A percentile compares a stretch with the other conserved stretches of the same genome.
Conservation (phyloP, 345 rosid species). For the Raphanus sativus region DNA sequence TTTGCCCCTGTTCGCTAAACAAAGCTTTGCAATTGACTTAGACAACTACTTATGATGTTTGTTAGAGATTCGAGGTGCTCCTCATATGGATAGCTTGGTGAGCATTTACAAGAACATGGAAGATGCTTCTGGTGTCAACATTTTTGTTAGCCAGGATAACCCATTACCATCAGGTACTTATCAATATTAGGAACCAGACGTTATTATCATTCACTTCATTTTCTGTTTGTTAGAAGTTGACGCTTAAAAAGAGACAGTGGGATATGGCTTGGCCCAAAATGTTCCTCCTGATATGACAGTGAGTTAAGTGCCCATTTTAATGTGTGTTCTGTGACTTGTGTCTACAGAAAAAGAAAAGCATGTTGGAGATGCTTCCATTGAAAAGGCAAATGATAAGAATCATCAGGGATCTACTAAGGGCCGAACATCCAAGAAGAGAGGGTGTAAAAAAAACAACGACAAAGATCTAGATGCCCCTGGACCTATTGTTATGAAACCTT, state of each 20-base stretch:
- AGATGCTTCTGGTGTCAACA: slow-evolving; percentile 69
- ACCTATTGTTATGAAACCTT: slow-evolving; percentile 52
- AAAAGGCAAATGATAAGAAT: slow-evolving; percentile 12
- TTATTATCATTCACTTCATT: not conserved
- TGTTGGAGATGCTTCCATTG: slow-evolving; percentile 25
- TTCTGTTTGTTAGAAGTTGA: not conserved
- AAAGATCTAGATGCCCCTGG: slow-evolving; percentile 29
- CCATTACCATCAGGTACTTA: slow-evolving; percentile 49
- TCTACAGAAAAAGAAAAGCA: slow-evolving; percentile 46
- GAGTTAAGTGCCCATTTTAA: not conserved
- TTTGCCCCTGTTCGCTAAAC: no score
- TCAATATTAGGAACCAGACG: not conserved
- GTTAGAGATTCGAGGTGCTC: slow-evolving; percentile 82
- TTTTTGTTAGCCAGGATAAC: slow-evolving; percentile 55
- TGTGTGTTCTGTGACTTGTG: not conserved
- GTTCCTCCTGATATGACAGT: not conserved
- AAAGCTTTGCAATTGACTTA: not conserved
- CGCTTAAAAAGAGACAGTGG: not conserved
- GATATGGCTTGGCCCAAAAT: not conserved
- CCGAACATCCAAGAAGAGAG: slow-evolving; percentile 33
- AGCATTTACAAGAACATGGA: slow-evolving; percentile 85
- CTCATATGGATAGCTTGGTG: slow-evolving; percentile 94
- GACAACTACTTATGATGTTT: slow-evolving; percentile 1
- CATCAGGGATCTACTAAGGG: slow-evolving; percentile 27
- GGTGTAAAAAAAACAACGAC: slow-evolving; percentile 30